phyloP scores from a whole-genome alignment of 2,329 filamentous ascomycete genomes.

The Trichoderma polysporum region DNA sequence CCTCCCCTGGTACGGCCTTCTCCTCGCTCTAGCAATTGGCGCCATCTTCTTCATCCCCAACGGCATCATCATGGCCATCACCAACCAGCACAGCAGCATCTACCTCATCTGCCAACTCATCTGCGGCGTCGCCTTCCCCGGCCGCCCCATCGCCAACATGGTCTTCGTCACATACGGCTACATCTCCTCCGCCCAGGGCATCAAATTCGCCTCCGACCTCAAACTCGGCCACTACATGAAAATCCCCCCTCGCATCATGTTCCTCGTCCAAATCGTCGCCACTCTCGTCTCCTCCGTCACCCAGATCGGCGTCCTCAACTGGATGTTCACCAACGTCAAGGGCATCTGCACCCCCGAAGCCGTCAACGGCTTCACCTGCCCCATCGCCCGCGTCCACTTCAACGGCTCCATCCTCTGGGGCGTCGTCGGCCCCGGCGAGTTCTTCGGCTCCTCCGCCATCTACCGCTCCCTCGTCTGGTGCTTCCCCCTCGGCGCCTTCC shows the following conservation, averaged over 20 bases:
- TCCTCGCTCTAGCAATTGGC: conserved; percentile 76
- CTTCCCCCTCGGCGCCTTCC: conserved; percentile 72
- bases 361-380: conserved; percentile 86
- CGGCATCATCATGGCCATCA: conserved; percentile 90
- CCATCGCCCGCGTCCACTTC: conserved; percentile 84
- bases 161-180: conserved; percentile 91
- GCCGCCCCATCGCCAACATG: conserved; percentile 87
- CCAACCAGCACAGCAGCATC: conserved; percentile 83
- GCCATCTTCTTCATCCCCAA: conserved; percentile 84
- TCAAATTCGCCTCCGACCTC: conserved; percentile 84
- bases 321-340: conserved; percentile 79
- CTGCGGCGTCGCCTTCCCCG: conserved; percentile 78
- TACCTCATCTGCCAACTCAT: conserved; percentile 85
- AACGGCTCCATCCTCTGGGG: conserved; percentile 90
- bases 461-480: conserved; percentile 79
- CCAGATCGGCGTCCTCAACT: conserved; percentile 82
- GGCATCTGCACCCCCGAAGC: conserved; percentile 76
- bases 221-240: conserved; percentile 91
- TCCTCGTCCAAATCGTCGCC: conserved; percentile 74
- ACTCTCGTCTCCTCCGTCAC: conserved; percentile 75
- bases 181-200: conserved; percentile 82
- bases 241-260: conserved; percentile 75
- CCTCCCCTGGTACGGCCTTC: conserved; percentile 81
- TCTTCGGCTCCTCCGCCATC: conserved; percentile 74
- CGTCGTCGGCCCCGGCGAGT: conserved; percentile 77